Conservation (phyloP, 2,329 filamentous ascomycete species). For the Nothopassalora personata region DNA sequence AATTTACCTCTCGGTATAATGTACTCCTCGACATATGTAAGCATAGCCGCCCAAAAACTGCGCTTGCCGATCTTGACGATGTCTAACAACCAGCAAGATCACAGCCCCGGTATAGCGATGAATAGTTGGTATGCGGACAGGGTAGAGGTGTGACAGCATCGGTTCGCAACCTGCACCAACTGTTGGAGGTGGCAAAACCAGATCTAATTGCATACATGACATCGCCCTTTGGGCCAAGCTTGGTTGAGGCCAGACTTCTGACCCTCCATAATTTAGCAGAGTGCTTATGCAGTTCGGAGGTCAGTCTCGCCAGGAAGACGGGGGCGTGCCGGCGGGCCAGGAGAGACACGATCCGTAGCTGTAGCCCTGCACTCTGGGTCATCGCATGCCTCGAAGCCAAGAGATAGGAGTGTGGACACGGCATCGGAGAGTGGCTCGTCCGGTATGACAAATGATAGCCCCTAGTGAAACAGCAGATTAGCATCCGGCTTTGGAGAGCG, state of each 20-base stretch:
- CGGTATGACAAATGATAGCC: background rate
- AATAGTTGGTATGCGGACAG: background rate
- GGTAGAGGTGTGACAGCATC: background rate
- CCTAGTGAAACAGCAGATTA: background rate
- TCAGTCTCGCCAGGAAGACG: background rate
- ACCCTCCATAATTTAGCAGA: background rate
- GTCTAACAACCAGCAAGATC: background rate
- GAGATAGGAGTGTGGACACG: background rate
- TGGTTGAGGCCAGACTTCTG: background rate
- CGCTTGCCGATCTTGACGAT: background rate
- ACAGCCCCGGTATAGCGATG: background rate
- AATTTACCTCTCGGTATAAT: background rate
- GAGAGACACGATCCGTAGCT: background rate
- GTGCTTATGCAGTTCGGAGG: background rate
- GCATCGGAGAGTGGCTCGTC: background rate
- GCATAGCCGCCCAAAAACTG: background rate
- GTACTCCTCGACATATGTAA: background rate
- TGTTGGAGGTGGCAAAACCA: background rate
- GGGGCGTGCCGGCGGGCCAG: background rate
- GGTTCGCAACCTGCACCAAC: background rate
- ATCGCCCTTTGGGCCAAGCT: background rate
- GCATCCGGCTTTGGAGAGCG: background rate
- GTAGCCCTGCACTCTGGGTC: background rate
- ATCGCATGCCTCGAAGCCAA: background rate
- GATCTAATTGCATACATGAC: background rate